A percentile compares a stretch with the other conserved stretches of the same genome.
These are phyloP conservation scores for Pleurotus giganteus DNA, from an alignment of 768 basidiomycete genomes.

Conservation along the genomic window DNA sequence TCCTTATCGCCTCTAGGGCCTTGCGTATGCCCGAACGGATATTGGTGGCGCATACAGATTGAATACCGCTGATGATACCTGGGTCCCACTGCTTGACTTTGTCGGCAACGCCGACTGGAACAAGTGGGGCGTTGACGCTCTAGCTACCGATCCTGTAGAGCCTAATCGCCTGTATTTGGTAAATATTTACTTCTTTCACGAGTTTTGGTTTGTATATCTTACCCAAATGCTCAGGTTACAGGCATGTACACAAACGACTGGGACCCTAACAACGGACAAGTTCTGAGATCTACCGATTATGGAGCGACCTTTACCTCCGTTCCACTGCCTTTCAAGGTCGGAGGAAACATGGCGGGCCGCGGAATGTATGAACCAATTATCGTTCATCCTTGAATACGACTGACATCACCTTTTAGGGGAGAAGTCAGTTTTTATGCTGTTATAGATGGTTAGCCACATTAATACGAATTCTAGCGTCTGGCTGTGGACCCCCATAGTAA, in stretches of 20 bases:
- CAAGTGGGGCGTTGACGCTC: conserved; percentile 58
- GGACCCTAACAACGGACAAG: conserved; percentile 62
- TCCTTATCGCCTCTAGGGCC: conserved; percentile 31
- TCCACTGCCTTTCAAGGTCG: conserved; percentile 60
- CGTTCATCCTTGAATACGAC: conserved; percentile 5
- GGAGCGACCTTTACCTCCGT: conserved; percentile 53
- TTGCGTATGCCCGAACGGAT: conserved; percentile 64
- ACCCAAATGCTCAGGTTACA: conserved; percentile 34
- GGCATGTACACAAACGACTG: conserved; percentile 63
- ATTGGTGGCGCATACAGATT: conserved; percentile 66
- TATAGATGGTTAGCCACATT: background rate
- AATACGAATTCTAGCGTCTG: conserved; percentile 40
- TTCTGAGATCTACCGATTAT: conserved; percentile 56
- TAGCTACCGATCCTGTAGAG: conserved; percentile 62
- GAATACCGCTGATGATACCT: conserved; percentile 51
- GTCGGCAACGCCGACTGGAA: conserved; percentile 47
- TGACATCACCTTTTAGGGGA: conserved; percentile 30
- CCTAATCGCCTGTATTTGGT: conserved; percentile 54
- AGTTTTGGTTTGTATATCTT: background rate
- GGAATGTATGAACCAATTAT: conserved; percentile 43
- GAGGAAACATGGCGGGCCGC: conserved; percentile 68
- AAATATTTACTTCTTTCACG: conserved; percentile 4
- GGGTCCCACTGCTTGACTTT: conserved; percentile 63
- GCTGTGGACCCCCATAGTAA: conserved; percentile 63
- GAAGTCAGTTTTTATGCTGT: conserved; percentile 33